Conservation (phyloP, 768 basidiomycete species). For the Boletus fagicola region DNA sequence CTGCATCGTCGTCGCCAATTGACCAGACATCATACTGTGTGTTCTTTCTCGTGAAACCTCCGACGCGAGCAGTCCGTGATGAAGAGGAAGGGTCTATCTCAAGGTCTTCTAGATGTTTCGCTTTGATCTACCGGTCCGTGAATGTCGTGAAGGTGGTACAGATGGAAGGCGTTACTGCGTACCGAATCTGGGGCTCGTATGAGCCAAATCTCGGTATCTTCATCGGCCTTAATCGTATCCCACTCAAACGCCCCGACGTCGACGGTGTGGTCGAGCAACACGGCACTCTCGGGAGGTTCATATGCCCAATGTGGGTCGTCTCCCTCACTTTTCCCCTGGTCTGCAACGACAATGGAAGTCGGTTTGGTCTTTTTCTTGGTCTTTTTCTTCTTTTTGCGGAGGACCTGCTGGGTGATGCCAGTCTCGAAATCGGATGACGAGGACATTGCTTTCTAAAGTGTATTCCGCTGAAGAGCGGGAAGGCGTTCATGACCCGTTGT, state of each 20-base stretch:
- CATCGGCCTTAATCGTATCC: constrained; percentile 55
- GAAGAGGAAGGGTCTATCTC: constrained; percentile 46
- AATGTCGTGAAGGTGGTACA: not conserved
- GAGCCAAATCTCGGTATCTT: constrained; percentile 66
- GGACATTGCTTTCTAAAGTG: constrained; percentile 12
- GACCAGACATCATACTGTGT: constrained; percentile 66
- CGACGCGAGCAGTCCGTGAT: constrained; percentile 43
- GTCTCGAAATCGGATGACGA: constrained; percentile 24
- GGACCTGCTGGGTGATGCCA: constrained; percentile 3
- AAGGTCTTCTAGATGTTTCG: constrained; percentile 57
- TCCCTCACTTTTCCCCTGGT: constrained; percentile 51
- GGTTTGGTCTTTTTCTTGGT: constrained; percentile 13
- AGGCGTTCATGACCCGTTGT: constrained; percentile 4
- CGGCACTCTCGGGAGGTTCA: constrained; percentile 53
- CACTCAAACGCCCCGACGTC: constrained; percentile 62
- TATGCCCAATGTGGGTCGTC: constrained; percentile 58
- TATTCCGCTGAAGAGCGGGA: not conserved
- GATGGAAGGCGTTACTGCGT: constrained; percentile 27
- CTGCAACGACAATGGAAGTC: constrained; percentile 7
- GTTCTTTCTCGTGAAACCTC: constrained; percentile 51
- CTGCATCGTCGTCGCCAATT: constrained; percentile 41
- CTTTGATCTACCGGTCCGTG: constrained; percentile 49
- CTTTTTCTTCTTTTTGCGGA: constrained; percentile 8
- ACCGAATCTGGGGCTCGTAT: constrained; percentile 69
- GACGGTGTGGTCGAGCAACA: constrained; percentile 43